phyloP scores from a whole-genome alignment of 331 rosid genomes.

The Cydonia oblonga region DNA sequence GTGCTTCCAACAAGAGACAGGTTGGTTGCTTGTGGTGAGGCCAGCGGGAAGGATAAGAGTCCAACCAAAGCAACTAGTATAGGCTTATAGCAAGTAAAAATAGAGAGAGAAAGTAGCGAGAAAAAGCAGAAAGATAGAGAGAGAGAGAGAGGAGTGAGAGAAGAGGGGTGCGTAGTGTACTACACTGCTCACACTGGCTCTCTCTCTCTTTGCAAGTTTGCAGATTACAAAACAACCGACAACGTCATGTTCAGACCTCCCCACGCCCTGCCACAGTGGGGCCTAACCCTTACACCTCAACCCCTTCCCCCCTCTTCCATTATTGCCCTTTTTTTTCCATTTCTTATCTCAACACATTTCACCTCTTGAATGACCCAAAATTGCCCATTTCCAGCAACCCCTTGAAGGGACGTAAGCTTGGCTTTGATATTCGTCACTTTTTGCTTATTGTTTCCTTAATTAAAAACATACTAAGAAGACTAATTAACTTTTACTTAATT shows the following conservation, averaged over 20 bases:
- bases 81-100: neutral
- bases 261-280: constrained; percentile 59
- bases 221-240: constrained; percentile 49
- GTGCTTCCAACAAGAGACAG: constrained; percentile 57
- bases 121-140: neutral
- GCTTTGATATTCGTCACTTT: neutral
- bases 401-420: constrained; percentile 18
- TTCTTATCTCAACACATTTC: neutral
- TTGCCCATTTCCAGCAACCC: constrained; percentile 2
- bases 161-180: neutral
- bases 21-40: constrained; percentile 56
- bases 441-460: constrained; percentile 15
- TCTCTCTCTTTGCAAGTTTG: constrained; percentile 1
- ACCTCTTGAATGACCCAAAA: constrained; percentile 5
- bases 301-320: constrained; percentile 22
- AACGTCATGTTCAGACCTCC: constrained; percentile 58
- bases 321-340: constrained; percentile 17
- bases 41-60: constrained; percentile 17
- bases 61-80: neutral
- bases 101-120: neutral
- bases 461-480: constrained; percentile 3
- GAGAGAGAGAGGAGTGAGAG: neutral
- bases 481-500: neutral
- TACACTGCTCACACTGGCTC: neutral
- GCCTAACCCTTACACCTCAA: constrained; percentile 13